phyloP scores from a whole-genome alignment of 208 protist species.

The Trypanosoma vivax region DNA sequence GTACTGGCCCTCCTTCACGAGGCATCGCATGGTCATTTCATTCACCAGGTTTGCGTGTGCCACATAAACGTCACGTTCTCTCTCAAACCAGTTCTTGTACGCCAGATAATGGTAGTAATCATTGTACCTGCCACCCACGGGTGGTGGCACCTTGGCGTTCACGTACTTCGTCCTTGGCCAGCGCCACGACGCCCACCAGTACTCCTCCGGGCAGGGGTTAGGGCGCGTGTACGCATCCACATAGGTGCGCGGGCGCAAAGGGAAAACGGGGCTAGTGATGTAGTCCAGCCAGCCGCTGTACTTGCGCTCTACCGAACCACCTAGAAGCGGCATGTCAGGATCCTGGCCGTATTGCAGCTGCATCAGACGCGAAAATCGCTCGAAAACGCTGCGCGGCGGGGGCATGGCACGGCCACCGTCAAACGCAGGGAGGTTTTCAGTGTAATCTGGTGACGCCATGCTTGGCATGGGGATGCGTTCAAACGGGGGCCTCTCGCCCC shows the following conservation, averaged over 20 bases:
- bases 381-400: constrained; percentile 29
- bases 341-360: constrained; percentile 60
- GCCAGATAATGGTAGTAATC: constrained; percentile 85
- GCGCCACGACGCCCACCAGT: constrained; percentile 75
- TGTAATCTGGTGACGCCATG: constrained; percentile 58
- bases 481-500: constrained; percentile 21
- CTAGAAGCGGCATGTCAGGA: constrained; percentile 55
- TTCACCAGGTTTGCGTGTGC: constrained; percentile 68
- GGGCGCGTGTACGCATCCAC: constrained; percentile 65
- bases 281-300: constrained; percentile 54
- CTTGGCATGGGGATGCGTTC: constrained; percentile 38
- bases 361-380: constrained; percentile 50
- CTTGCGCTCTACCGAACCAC: constrained; percentile 36
- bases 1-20: constrained; percentile 80
- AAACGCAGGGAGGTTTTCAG: constrained; percentile 58
- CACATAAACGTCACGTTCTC: constrained; percentile 78
- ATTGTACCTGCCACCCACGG: constrained; percentile 68
- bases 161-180: constrained; percentile 77
- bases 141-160: constrained; percentile 79
- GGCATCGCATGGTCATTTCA: constrained; percentile 67
- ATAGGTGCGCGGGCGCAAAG: constrained; percentile 60
- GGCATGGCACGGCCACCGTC: constrained; percentile 38
- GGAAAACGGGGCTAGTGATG: constrained; percentile 39
- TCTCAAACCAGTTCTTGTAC: constrained; percentile 77
- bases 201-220: constrained; percentile 80